Base-by-base conservation (phyloP, 148 eudicot genomes). In the Arctostaphylos glauca region DNA sequence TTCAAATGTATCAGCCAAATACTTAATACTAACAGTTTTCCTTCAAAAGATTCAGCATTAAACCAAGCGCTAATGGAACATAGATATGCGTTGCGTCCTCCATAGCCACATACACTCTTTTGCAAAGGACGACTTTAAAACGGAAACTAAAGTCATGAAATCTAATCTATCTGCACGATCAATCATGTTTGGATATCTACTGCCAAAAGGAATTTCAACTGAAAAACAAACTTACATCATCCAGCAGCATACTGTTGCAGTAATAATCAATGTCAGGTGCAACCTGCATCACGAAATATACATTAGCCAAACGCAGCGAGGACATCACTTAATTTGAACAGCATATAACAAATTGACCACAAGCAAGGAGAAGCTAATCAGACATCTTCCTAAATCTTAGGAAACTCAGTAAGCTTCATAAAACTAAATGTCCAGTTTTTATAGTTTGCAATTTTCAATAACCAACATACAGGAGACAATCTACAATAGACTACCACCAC, bases 161-260 rank as follows among this genome's bases (percentile, higher is more conserved):
- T 76, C 44, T 31, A 74, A 74, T 48, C 70, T 6, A 10, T 62
- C 41, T 54, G 16, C 53, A 55, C 16, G 68, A 83, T 9, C n/a
- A 77, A 47, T 31, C 78, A 54, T 21, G 54, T 46, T 62, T 46
- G 43, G 58, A 64, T 48, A 66, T 62, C 46, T 8, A 2, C 66
- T 0, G 7, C 73, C 15, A 54, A 15, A 54, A 50, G 53, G 77
- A 70, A 41, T 7, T 80, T 81, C 66, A 71, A 3, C 48, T n/a
- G 10, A 43, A 71, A 81, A 54, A 47, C 13, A 43, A 77, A 90
- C 98, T 96, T 91, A 96, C 98, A 96, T 96, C 98, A 96, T 91
- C 98, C 98, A 96, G 77, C 98, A 94, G 86, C 98, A 96, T 47
- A 92, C 98, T 70, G 92, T 91, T 16, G 98, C 98, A n/a, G 98